A percentile compares a stretch with the other conserved stretches of the same genome.
phyloP scores from a whole-genome alignment of 805 yeast species.

The Blastobotrys attinorum region DNA sequence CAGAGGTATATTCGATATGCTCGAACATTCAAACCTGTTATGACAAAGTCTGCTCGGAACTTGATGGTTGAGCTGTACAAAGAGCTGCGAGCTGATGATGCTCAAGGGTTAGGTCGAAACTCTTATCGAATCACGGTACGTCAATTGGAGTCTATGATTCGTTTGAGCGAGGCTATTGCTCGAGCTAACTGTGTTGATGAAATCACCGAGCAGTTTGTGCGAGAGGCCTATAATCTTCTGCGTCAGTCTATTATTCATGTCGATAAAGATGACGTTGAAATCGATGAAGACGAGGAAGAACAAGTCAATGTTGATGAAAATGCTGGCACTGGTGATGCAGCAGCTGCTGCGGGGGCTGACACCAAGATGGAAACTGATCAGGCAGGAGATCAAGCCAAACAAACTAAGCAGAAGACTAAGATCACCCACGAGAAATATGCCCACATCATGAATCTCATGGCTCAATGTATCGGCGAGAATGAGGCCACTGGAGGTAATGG shows the following conservation, averaged over 20 bases:
- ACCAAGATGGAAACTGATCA: conserved; percentile 3
- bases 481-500: conserved; percentile 48
- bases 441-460: conserved; percentile 71
- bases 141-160: conserved; percentile 88
- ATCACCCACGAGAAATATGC: conserved; percentile 84
- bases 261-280: conserved; percentile 85
- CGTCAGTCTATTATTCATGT: conserved; percentile 90
- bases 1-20: conserved; percentile 87
- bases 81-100: conserved; percentile 80
- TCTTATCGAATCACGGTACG: conserved; percentile 94
- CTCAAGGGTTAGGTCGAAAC: conserved; percentile 72
- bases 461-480: conserved; percentile 53
- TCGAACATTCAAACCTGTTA: conserved; percentile 80
- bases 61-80: conserved; percentile 71
- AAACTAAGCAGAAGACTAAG: conserved; percentile 35
- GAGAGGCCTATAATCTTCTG: conserved; percentile 85
- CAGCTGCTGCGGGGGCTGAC: no score
- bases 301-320: conserved; percentile 20
- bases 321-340: background rate
- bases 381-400: conserved; percentile 8
- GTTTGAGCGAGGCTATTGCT: conserved; percentile 93
- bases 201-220: conserved; percentile 75
- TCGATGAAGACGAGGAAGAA: conserved; percentile 48
- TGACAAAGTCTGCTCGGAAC: conserved; percentile 75
- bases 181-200: conserved; percentile 91